Percentiles rank a stretch among this genome's conserved stretches.
phyloP scores from a whole-genome alignment of 345 rosid genomes.

The Arabidopsis arenosa region DNA sequence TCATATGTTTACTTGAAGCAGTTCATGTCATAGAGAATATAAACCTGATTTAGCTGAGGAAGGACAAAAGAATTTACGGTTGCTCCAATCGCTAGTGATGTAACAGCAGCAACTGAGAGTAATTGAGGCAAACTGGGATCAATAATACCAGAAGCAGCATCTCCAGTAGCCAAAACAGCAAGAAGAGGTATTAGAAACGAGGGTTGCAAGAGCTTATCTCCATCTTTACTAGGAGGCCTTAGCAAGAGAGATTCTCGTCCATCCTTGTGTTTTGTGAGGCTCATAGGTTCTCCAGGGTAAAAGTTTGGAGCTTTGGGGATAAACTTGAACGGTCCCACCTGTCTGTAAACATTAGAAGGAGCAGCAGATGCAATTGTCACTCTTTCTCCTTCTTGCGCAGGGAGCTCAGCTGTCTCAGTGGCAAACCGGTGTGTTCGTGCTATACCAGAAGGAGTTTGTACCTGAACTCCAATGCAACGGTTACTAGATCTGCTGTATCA shows the following conservation, averaged over 20 bases:
- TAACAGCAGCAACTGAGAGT: conserved; percentile 73
- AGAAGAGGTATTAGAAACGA: conserved; percentile 68
- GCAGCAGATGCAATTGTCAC: conserved; percentile 90
- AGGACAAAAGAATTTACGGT: conserved; percentile 65
- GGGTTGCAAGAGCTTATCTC: conserved; percentile 65
- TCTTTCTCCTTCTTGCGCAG: conserved; percentile 96
- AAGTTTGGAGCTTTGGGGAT: conserved; percentile 75
- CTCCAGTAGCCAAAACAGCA: conserved; percentile 84
- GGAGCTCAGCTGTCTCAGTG: conserved; percentile 87
- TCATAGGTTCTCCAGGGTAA: conserved; percentile 89
- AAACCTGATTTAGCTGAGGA: conserved; percentile 75
- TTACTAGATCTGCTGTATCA: background rate
- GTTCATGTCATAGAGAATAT: background rate
- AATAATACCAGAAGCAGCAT: conserved; percentile 84
- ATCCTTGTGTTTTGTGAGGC: conserved; percentile 85
- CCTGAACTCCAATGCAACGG: conserved; percentile 51
- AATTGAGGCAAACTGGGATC: conserved; percentile 90
- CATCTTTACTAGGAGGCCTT: conserved; percentile 77
- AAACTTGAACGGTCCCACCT: conserved; percentile 82
- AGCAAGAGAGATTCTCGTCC: conserved; percentile 68
- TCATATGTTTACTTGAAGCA: background rate
- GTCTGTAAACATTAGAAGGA: conserved; percentile 73
- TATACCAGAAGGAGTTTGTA: conserved; percentile 82
- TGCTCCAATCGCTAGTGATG: conserved; percentile 77
- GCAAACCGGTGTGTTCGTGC: conserved; percentile 93